Base-by-base conservation (phyloP, 306 rosid genomes). In the Lotus japonicus region DNA sequence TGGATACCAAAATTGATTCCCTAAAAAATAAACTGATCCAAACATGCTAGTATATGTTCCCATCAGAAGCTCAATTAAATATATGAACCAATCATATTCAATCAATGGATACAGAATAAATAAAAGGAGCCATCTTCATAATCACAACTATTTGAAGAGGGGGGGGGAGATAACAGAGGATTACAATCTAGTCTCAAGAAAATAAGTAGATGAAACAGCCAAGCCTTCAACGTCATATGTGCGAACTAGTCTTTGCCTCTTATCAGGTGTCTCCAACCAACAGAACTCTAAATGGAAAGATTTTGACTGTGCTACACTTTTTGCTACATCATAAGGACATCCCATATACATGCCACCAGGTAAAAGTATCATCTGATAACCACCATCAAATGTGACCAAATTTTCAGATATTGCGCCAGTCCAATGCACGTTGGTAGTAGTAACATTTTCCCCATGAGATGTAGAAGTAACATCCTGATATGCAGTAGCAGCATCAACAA, bases 281-380 rank as follows among this genome's bases (percentile, higher is more conserved):
- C 99, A 90, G 65, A 94, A 90, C 75, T 94, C 99, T 77, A 94
- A 74, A 84, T 88, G 99, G 90, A 94, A 94, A 11, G 97, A 82
- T 71, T 81, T 74, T 0, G 81, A 83, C 31, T 90, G 84, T 13
- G 83, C 88, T 15, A 94, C 96, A 55, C 89, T 85, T 66, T 85
- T 94, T 23, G 96, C 77, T 42, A 94, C 80, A 66, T 94, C 96
- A 64, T 81, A 80, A 1, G 99, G 99, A 55, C 87, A 84, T 46
- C 99, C 97, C 95, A 90, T 76, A 79, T 90, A 90, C 90, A 94
- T 86, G 64, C 97, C 99, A 10, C 99, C 95, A 0, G 99, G 99
- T 85, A 94, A 81, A 33, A 94, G 73, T 7, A 85, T 85, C 43
- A 87, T 71, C 80, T 86, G 95, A 80, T 90, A 94, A 6, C 99